Percentiles rank a stretch among this genome's conserved stretches.
These are phyloP conservation scores for Alternaria alternata DNA, from an alignment of 2,329 filamentous ascomycete species.

Conservation along the genomic window DNA sequence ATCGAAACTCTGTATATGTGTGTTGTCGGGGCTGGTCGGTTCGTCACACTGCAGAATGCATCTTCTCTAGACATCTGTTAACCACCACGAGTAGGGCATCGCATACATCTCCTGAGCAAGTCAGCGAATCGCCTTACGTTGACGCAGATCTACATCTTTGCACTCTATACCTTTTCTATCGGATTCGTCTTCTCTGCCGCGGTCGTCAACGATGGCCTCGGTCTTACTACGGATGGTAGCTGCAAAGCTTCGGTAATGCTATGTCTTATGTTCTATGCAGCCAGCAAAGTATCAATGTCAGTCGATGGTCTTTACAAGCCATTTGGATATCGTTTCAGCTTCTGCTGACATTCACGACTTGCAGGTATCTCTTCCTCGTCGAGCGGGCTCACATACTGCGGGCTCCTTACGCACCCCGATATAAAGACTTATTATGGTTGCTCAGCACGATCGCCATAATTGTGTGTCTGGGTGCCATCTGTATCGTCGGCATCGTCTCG, in stretches of 20 bases:
- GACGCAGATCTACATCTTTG: conserved; percentile 42
- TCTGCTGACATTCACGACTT: too few species aligned
- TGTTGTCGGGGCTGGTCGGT: conserved; percentile 11
- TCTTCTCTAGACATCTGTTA: neutral
- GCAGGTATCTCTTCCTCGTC: conserved; percentile 53
- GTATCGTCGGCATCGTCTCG: conserved; percentile 37
- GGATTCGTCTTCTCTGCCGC: conserved; percentile 47
- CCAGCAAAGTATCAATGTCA: conserved; percentile 27
- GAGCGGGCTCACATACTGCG: conserved; percentile 53
- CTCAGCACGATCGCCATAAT: conserved; percentile 35
- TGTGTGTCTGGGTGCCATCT: conserved; percentile 41
- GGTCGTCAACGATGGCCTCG: conserved; percentile 44
- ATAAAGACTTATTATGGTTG: conserved; percentile 49
- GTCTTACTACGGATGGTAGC: conserved; percentile 28
- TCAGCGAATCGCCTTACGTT: conserved; percentile 13
- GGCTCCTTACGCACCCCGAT: conserved; percentile 41
- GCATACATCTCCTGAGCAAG: conserved; percentile 16
- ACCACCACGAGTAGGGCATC: conserved; percentile 26
- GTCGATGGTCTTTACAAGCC: neutral
- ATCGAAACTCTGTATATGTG: conserved; percentile 4
- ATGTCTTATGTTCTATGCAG: conserved; percentile 46
- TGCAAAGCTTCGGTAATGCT: conserved; percentile 49
- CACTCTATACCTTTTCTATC: conserved; percentile 48
- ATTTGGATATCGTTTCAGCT: rapidly evolving
- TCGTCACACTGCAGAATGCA: neutral